A percentile compares a stretch with the other conserved stretches of the same genome.
Conservation (phyloP, 2,329 filamentous ascomycete genomes). For the Trichophyton verrucosum region DNA sequence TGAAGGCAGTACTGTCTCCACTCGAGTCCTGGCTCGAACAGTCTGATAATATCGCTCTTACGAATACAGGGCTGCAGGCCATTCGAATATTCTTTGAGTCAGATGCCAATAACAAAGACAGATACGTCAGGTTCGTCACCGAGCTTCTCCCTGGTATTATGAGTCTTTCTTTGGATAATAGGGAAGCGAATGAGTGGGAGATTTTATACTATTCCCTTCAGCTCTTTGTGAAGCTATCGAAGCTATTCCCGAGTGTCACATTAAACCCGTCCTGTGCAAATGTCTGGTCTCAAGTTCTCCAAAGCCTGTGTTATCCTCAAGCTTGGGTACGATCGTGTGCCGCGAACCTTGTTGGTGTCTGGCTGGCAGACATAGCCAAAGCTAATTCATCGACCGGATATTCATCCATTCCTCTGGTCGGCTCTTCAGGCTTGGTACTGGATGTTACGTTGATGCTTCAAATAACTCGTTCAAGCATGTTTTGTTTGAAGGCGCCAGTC, state of each 20-base stretch:
- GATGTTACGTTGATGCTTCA: slow-evolving; percentile 51
- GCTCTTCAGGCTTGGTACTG: slow-evolving; percentile 59
- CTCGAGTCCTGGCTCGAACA: slow-evolving; percentile 66
- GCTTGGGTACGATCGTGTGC: slow-evolving; percentile 64
- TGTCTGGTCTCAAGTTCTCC: slow-evolving; percentile 60
- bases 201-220: slow-evolving; percentile 62
- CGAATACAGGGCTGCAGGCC: slow-evolving; percentile 62
- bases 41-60: slow-evolving; percentile 56
- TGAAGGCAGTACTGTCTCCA: slow-evolving; percentile 56
- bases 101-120: slow-evolving; percentile 50
- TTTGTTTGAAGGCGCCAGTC: slow-evolving; percentile 49
- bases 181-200: slow-evolving; percentile 49
- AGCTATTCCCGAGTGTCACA: slow-evolving; percentile 51
- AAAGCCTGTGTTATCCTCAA: slow-evolving; percentile 60
- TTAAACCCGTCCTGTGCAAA: slow-evolving; percentile 47
- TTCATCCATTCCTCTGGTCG: slow-evolving; percentile 48
- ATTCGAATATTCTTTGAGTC: slow-evolving; percentile 75
- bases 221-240: slow-evolving; percentile 54
- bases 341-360: slow-evolving; percentile 60
- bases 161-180: slow-evolving; percentile 36
- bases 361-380: slow-evolving; percentile 65
- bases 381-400: slow-evolving; percentile 45
- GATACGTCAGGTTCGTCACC: slow-evolving; percentile 53
- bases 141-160: slow-evolving; percentile 45
- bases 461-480: slow-evolving; percentile 44